Evolutionary conservation across 805 yeast genomes (phyloP).

Genomic region (Isabelozyma heimii): DNA sequence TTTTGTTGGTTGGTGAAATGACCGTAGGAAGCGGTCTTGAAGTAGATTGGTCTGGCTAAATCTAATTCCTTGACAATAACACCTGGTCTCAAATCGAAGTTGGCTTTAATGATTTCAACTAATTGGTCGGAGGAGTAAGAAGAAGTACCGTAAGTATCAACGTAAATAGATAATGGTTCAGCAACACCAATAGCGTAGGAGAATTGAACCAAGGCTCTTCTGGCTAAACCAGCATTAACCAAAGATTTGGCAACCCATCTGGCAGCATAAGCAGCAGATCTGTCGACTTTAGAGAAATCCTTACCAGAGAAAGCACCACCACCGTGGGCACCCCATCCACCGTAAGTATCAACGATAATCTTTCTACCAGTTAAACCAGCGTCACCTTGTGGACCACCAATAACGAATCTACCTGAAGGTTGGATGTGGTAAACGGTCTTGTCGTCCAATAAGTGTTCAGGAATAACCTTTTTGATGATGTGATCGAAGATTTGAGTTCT

Average conservation of each 20-base stretch:
- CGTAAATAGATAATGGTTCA: conserved; percentile 96
- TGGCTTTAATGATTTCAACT: conserved; percentile 85
- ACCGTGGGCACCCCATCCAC: conserved; percentile 99
- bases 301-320: conserved; percentile 99
- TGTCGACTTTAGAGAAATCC: conserved; percentile 99
- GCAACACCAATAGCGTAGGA: conserved; percentile 99
- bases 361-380: conserved; percentile 99
- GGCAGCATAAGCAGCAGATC: conserved; percentile 99
- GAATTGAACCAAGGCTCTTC: conserved; percentile 97
- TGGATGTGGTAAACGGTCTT: conserved; percentile 97
- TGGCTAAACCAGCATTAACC: conserved; percentile 90
- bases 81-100: conserved; percentile 99
- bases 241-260: conserved; percentile 99
- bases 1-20: conserved; percentile 99
- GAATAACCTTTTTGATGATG: conserved; percentile 88
- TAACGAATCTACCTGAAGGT: conserved; percentile 99
- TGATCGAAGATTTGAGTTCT: conserved; percentile 76
- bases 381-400: conserved; percentile 99
- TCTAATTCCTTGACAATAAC: conserved; percentile 94
- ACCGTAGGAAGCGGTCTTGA: conserved; percentile 98
- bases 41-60: conserved; percentile 98
- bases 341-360: conserved; percentile 98
- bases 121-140: conserved; percentile 84
- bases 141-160: conserved; percentile 98
- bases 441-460: conserved; percentile 85